Evolutionary conservation across 2,329 filamentous ascomycete species (phyloP).

Genomic region (Aureobasidium mangrovei): DNA sequence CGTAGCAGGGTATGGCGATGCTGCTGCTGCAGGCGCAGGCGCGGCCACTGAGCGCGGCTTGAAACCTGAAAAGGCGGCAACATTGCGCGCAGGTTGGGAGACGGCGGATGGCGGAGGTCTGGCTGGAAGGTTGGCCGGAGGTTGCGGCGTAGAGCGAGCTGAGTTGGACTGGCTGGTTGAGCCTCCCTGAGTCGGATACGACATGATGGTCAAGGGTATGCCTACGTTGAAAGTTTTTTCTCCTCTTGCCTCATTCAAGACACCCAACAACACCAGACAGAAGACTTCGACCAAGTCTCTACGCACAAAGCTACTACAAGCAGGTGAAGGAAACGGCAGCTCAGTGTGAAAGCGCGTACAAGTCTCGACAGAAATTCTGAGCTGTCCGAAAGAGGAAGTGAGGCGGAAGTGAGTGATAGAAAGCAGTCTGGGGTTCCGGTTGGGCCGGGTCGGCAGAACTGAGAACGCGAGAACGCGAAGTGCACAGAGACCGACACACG

Average conservation of each 20-base stretch:
- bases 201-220: constrained; percentile 51
- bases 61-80: constrained; percentile 46
- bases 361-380: not conserved
- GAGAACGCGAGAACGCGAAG: constrained; percentile 7
- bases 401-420: not conserved
- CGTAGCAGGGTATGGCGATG: constrained; percentile 4
- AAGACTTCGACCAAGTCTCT: not conserved
- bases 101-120: constrained; percentile 25
- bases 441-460: not conserved
- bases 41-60: constrained; percentile 50
- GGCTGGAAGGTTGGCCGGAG: constrained; percentile 15
- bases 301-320: not conserved
- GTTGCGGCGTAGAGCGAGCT: constrained; percentile 14
- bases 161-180: constrained; percentile 18
- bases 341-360: not conserved
- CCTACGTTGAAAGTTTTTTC: constrained; percentile 8
- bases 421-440: constrained; percentile 5
- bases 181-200: constrained; percentile 79
- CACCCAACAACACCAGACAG: not conserved
- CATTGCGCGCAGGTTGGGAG: constrained; percentile 10
- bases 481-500: constrained; percentile 5
- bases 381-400: not conserved
- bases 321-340: not conserved
- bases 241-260: not conserved
- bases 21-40: not conserved